Evolutionary conservation across 1,139 yeast genomes (phyloP).

Genomic region (Oligophagozyma castellii): DNA sequence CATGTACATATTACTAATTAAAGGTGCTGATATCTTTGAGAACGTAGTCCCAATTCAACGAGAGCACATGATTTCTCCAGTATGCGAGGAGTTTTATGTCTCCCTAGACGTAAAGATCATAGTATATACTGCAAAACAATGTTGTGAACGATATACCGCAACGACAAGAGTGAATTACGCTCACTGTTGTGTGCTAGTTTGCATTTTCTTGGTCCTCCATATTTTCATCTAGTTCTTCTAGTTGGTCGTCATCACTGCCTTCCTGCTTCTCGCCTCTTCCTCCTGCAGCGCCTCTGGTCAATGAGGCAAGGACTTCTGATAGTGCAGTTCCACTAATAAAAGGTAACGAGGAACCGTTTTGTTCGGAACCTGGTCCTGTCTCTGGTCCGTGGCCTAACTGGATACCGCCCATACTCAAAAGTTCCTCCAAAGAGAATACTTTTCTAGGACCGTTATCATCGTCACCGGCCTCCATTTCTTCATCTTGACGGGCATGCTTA

Average conservation of each 20-base stretch:
- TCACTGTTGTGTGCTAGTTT: neutral
- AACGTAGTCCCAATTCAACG: no score
- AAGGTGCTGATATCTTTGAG: no score
- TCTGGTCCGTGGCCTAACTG: slow-evolving; percentile 3
- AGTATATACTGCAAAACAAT: no score
- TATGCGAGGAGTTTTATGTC: no score
- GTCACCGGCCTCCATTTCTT: slow-evolving; percentile 29
- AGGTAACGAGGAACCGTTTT: no score
- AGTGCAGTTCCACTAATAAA: slow-evolving; percentile 2
- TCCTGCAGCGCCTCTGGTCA: slow-evolving; percentile 2
- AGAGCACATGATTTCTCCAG: no score
- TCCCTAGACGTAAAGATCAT: no score
- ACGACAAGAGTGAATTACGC: no score
- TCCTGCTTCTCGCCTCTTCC: slow-evolving; percentile 1
- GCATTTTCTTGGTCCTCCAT: neutral
- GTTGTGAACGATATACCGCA: no score
- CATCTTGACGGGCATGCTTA: slow-evolving; percentile 8
- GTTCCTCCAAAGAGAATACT: slow-evolving; percentile 28
- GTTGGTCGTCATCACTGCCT: neutral
- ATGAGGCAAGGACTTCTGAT: slow-evolving; percentile 1
- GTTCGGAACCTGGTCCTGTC: no score
- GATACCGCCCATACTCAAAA: slow-evolving; percentile 4
- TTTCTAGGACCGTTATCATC: slow-evolving; percentile 21
- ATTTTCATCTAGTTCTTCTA: neutral
- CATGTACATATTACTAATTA: no score